These are phyloP conservation scores for Microbotryum lychnidis-dioicae DNA, from an alignment of 1,284 basidiomycete species.

Conservation along the genomic window DNA sequence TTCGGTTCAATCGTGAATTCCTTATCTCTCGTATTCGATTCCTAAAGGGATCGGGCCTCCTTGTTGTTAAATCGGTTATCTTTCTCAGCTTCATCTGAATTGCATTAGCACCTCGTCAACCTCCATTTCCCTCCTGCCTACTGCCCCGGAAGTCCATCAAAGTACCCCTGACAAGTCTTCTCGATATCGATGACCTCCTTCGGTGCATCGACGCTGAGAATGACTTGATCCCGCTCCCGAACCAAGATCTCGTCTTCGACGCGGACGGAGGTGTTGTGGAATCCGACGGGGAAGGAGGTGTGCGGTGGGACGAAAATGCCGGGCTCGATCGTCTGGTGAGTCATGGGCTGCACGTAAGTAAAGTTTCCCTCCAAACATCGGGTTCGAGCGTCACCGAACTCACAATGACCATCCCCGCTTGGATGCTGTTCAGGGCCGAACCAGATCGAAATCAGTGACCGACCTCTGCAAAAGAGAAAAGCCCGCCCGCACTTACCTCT, in stretches of 20 bases:
- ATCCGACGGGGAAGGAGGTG: conserved; percentile 66
- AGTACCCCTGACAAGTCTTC: conserved; percentile 65
- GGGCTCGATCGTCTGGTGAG: conserved; percentile 19
- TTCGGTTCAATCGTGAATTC: no score
- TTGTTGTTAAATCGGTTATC: no score
- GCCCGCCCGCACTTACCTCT: conserved; percentile 34
- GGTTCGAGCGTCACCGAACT: conserved; percentile 38
- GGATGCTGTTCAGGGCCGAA: conserved; percentile 45
- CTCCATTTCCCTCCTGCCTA: no score
- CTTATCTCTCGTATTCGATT: no score
- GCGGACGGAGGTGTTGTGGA: conserved; percentile 79
- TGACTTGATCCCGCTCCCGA: conserved; percentile 55
- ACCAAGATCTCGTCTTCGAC: conserved; percentile 89
- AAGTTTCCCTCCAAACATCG: no score
- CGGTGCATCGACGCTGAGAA: conserved; percentile 70
- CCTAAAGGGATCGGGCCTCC: no score
- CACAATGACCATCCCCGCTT: conserved; percentile 75
- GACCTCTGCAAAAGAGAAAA: background rate
- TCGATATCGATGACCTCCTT: conserved; percentile 88
- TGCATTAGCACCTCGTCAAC: no score
- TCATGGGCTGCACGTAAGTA: no score
- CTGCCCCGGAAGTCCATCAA: no score
- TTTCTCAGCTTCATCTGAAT: no score
- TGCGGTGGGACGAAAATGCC: conserved; percentile 69
- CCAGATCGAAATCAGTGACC: background rate